Evolutionary conservation across 2,329 filamentous ascomycete species (phyloP), one percentile per base, ranked within the genome.

Genomic region (Arthrinium puccinioides): DNA sequence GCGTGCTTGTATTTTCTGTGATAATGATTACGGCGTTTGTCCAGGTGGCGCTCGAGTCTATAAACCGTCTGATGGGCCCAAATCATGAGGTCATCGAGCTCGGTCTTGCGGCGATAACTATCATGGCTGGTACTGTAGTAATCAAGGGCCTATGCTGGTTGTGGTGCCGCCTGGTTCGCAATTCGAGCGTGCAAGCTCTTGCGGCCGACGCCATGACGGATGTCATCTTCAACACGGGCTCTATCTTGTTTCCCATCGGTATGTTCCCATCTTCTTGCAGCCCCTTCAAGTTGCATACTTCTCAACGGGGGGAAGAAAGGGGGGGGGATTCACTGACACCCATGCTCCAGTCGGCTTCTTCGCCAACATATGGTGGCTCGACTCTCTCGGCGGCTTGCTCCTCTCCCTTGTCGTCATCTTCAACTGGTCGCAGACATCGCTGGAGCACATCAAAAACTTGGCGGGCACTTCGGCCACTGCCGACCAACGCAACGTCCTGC

Each of bases 201-300:
- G 70, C 70, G 23, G 65, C 71, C 20, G 70, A 74, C 44, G 69
- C 69, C 36, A 65, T 69, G 53, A 83, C 85, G 0, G 85, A 94
- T 52, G 84, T 95, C 20, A 79, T 94, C 21, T 95, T 95, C 73
- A 95, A 95, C 61, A 78, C 77, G 1, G 90, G 92, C 52, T 88
- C 84, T 45, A 92, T 94, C 52, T 71, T 92, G 18, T 94, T 94
- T 54, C 88, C 88, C 2, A 75, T 94, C 8, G 52, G 73, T 76
- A 59, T 45, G 67, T 59, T 6, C 6, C 14, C 18, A 21, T 16
- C 20, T 20, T 19, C 20, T 2, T 13, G 32, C 24, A 27, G 36
- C 34, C 21, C 39, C n/a, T 14, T 31, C 13, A 9, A n/a, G n/a
- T n/a, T n/a, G n/a, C n/a, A n/a, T n/a, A n/a, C n/a, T n/a, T n/a